Conservation (phyloP, 352 stramenopile species). For the Pythium utonaiense region DNA sequence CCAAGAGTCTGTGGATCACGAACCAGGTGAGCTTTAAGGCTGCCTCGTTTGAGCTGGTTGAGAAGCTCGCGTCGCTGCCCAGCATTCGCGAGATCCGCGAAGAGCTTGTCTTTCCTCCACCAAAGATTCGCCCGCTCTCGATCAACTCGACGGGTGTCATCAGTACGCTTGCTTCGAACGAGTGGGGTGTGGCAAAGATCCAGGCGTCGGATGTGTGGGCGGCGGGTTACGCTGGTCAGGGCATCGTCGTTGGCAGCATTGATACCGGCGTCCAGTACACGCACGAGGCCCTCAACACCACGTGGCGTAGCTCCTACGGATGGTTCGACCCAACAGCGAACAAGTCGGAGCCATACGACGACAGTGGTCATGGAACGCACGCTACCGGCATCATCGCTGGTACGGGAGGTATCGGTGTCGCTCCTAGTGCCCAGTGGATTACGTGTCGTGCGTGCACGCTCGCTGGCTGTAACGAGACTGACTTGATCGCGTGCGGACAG, state of each 20-base stretch:
- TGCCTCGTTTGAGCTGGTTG: conserved; percentile 18
- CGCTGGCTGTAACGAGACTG: conserved; percentile 12
- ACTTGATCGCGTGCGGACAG: conserved; percentile 20
- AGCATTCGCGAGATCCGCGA: neutral
- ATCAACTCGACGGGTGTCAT: neutral
- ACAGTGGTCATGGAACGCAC: conserved; percentile 20
- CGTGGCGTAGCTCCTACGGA: conserved; percentile 10
- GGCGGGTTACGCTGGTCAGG: conserved; percentile 12
- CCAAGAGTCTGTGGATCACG: conserved; percentile 26
- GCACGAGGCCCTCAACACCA: conserved; percentile 8
- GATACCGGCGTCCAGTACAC: conserved; percentile 25
- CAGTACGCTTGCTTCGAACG: neutral
- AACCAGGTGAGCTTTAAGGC: conserved; percentile 26
- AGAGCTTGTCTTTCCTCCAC: neutral
- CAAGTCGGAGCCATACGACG: conserved; percentile 16
- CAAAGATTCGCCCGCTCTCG: neutral
- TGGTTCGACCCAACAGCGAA: conserved; percentile 19
- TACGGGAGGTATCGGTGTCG: conserved; percentile 1
- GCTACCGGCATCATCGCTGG: conserved; percentile 9
- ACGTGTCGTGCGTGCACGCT: neutral
- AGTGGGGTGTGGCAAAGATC: conserved; percentile 22
- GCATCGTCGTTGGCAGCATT: conserved; percentile 23
- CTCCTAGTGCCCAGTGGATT: conserved; percentile 6
- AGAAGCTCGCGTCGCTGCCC: conserved; percentile 2
- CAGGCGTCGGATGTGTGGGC: conserved; percentile 15